phyloP scores from a whole-genome alignment of 768 basidiomycete species.

The Boletus tylopilopsis region DNA sequence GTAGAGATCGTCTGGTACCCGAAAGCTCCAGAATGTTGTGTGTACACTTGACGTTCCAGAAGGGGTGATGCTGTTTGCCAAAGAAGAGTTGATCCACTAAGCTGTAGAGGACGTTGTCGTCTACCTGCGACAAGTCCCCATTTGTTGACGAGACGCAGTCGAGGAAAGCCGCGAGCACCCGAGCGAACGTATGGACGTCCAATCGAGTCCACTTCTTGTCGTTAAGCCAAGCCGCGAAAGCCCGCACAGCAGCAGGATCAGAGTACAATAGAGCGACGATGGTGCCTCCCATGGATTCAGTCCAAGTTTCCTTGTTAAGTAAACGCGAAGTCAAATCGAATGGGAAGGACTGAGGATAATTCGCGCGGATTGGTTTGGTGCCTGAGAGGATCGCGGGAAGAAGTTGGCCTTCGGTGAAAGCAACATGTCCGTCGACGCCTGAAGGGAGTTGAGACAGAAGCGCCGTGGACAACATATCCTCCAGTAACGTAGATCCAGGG shows the following conservation, averaged over 20 bases:
- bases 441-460: conserved; percentile 35
- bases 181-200: conserved; percentile 30
- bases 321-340: conserved; percentile 32
- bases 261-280: conserved; percentile 45
- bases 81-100: conserved; percentile 28
- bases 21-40: conserved; percentile 26
- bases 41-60: conserved; percentile 24
- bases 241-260: conserved; percentile 21
- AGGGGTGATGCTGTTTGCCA: background rate
- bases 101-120: conserved; percentile 28
- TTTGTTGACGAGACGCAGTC: conserved; percentile 32
- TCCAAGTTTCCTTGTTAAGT: conserved; percentile 42
- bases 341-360: conserved; percentile 8
- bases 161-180: conserved; percentile 45
- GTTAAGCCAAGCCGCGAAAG: conserved; percentile 41
- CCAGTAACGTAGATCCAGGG: conserved; percentile 36
- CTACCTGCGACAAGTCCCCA: conserved; percentile 16
- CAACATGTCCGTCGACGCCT: conserved; percentile 24
- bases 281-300: conserved; percentile 40
- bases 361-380: background rate
- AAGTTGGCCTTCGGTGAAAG: conserved; percentile 2
- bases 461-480: conserved; percentile 44
- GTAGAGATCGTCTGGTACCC: conserved; percentile 17
- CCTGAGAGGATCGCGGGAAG: conserved; percentile 7
- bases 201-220: conserved; percentile 13